These are phyloP conservation scores for Theobroma grandiflorum DNA, from an alignment of 441 rosid genomes.

Conservation along the genomic window DNA sequence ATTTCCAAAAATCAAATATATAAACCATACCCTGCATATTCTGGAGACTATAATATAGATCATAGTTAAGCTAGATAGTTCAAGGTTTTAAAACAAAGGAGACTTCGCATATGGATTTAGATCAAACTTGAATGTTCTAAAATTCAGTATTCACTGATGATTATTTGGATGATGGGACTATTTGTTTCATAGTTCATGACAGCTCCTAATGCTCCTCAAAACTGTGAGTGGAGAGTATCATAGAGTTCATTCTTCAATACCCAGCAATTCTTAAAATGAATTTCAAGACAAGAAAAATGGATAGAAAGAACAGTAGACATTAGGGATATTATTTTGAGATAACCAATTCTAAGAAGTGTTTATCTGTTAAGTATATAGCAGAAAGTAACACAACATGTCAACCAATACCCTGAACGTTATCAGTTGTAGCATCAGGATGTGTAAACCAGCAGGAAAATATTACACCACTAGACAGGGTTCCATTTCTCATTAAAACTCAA, in stretches of 20 bases:
- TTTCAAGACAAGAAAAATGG: background rate
- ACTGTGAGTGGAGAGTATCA: background rate
- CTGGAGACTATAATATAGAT: background rate
- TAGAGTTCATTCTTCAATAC: background rate
- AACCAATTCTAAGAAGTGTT: no score
- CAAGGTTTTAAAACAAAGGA: background rate
- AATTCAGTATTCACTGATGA: background rate
- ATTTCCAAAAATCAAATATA: background rate
- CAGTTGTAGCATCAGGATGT: background rate
- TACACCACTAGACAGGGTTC: background rate
- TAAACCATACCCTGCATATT: background rate
- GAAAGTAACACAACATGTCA: background rate
- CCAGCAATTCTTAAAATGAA: background rate
- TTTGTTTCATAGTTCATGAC: constrained; percentile 10
- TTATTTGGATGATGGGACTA: background rate
- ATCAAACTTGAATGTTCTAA: background rate
- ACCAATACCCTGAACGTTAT: background rate
- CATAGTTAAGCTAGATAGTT: background rate
- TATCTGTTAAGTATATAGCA: background rate
- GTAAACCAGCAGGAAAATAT: background rate
- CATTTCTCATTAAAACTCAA: background rate
- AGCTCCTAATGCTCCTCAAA: background rate
- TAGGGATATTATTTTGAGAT: no score
- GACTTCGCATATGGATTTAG: background rate
- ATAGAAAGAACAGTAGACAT: no score